These are phyloP conservation scores for Tylopilus sp. DNA, from an alignment of 1,284 basidiomycete species.

Conservation along the genomic window DNA sequence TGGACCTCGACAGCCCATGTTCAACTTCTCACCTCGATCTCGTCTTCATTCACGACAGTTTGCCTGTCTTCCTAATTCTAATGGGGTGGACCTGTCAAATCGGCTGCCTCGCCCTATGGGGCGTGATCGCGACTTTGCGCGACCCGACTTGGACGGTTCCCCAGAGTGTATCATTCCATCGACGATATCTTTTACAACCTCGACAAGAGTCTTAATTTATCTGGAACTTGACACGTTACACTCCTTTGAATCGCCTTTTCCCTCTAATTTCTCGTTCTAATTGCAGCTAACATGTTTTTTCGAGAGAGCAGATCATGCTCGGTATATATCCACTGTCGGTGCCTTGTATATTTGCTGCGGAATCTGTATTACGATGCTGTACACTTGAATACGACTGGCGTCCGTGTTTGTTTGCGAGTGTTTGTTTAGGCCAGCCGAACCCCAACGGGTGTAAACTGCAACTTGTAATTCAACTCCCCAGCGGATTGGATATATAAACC, in stretches of 20 bases:
- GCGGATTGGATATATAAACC: conserved; percentile 41
- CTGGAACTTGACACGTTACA: conserved; percentile 16
- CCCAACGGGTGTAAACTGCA: conserved; percentile 35
- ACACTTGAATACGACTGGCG: too few relatives aligned
- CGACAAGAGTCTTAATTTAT: conserved; percentile 33
- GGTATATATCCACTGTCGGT: conserved; percentile 32
- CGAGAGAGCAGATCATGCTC: conserved; percentile 23
- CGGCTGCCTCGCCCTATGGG: conserved; percentile 15
- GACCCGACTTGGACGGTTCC: conserved; percentile 21
- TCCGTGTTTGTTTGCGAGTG: conserved; percentile 36
- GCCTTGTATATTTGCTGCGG: conserved; percentile 28
- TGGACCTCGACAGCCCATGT: conserved; percentile 26
- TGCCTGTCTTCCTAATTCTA: conserved; percentile 37
- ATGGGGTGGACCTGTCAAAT: conserved; percentile 33
- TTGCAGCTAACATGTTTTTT: conserved; percentile 26
- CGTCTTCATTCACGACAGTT: conserved; percentile 33
- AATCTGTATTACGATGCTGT: conserved; percentile 33
- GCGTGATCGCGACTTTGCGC: conserved; percentile 6
- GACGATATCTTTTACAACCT: conserved; percentile 27
- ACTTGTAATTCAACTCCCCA: conserved; percentile 31
- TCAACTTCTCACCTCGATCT: conserved; percentile 25
- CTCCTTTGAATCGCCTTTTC: not conserved
- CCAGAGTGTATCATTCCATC: conserved; percentile 35
- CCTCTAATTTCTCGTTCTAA: conserved; percentile 25
- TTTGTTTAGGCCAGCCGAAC: conserved; percentile 47